Evolutionary conservation across 2,329 filamentous ascomycete species (phyloP).

Genomic region (Didymella segeticola): DNA sequence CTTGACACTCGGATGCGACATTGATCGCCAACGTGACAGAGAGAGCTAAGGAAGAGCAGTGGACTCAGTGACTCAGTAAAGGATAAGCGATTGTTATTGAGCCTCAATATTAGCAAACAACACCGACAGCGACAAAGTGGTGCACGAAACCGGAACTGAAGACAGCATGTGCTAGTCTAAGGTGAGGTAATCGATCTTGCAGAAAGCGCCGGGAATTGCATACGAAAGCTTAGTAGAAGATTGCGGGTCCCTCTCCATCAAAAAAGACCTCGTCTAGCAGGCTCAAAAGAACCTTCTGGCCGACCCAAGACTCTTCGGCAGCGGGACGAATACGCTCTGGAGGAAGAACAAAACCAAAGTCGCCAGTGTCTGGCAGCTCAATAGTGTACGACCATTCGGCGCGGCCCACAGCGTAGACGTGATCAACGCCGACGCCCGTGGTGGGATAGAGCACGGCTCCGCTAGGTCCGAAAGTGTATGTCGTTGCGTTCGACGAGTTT

Average conservation of each 20-base stretch:
- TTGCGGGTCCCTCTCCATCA: slow-evolving; percentile 33
- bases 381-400: slow-evolving; percentile 55
- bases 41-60: too few relatives aligned
- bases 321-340: slow-evolving; percentile 55
- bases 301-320: slow-evolving; percentile 55
- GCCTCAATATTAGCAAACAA: too few relatives aligned
- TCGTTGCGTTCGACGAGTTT: slow-evolving; percentile 41
- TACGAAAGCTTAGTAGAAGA: slow-evolving; percentile 3
- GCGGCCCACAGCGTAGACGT: slow-evolving; percentile 49
- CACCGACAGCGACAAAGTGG: too few relatives aligned
- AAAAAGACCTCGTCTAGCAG: slow-evolving; percentile 40
- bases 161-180: not conserved
- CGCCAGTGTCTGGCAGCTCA: slow-evolving; percentile 57
- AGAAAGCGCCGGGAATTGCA: not conserved
- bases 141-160: too few relatives aligned
- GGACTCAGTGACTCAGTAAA: too few relatives aligned
- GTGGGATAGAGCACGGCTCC: slow-evolving; percentile 67
- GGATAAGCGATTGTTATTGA: too few relatives aligned
- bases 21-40: too few relatives aligned
- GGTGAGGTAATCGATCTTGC: not conserved
- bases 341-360: slow-evolving; percentile 57
- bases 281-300: slow-evolving; percentile 33
- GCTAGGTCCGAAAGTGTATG: slow-evolving; percentile 54
- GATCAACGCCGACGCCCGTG: slow-evolving; percentile 54
- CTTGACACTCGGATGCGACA: too few relatives aligned